Base-by-base conservation (phyloP, 495 filamentous ascomycete genomes). In the Daldinia caldariorum region DNA sequence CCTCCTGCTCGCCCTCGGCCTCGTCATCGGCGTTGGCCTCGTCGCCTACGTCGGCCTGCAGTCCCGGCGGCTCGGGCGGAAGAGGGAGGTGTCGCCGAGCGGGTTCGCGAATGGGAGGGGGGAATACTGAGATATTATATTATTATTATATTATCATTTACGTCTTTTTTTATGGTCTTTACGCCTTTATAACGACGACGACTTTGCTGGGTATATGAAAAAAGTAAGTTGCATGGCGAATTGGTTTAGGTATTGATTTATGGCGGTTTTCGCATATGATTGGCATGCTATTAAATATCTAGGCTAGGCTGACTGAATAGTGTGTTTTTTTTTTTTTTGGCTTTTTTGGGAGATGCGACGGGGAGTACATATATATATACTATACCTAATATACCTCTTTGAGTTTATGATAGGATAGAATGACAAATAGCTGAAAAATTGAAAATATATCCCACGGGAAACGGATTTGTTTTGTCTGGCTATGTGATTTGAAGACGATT, bases 1-100 rank as follows among this genome's bases (percentile, higher is more conserved):
- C 12, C 76, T 89, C 0, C 77, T 98, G 47, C 81, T 94, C 18
- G 69, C 77, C 0, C 45, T 86, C 3, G 91, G 89, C 10, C 72
- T 89, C 31, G 69, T 88, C 3, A 83, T 90, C 10, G 92, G 92
- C 0, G 54, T 78, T 2, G 78, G 76, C 4, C 74, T 94, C 37
- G 86, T 91, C n/a, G 72, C 66, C 3, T 94, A 84, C 75, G 91
- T 94, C 0, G 76, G 61, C 5, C 26, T 79, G 0, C 76, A 76
- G 65, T 73, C 54, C 0, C 70, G 62, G 56, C 18, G 34, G 22
- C 12, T 72, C 13, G 62, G 34, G 6, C 45, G 22, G 47, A 77
- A 75, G 72, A 64, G 65, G 35, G 63, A 60, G 12, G 66, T 67
- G 26, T 3, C 3, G 13, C 26, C 3, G 13, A 60, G 66, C 14